phyloP scores from a whole-genome alignment of 78 protist species.

The Capsaspora owczarzaki region DNA sequence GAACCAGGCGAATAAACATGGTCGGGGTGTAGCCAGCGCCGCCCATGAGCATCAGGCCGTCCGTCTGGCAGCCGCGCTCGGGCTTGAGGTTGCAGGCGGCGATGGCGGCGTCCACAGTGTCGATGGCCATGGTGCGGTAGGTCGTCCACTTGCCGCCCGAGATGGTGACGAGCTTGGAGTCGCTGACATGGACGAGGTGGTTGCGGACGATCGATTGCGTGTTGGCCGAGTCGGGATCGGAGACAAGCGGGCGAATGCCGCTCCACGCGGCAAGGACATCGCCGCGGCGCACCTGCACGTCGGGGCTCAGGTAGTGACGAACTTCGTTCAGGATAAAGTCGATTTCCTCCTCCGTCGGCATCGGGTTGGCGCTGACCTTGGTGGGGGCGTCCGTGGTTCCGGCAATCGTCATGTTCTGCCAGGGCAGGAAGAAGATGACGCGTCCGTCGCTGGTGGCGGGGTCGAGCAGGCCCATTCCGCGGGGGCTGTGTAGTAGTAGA shows the following conservation, averaged over 20 bases:
- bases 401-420: slow-evolving; percentile 65
- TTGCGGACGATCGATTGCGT: slow-evolving; percentile 55
- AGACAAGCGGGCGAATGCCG: slow-evolving; percentile 76
- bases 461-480: slow-evolving; percentile 56
- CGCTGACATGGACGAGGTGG: slow-evolving; percentile 50
- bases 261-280: slow-evolving; percentile 62
- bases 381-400: slow-evolving; percentile 82
- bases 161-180: slow-evolving; percentile 64
- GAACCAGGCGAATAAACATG: slow-evolving; percentile 8
- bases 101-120: slow-evolving; percentile 54
- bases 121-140: slow-evolving; percentile 86
- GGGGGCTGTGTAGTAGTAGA: background rate
- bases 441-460: slow-evolving; percentile 84
- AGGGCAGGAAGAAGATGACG: slow-evolving; percentile 83
- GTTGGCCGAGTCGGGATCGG: slow-evolving; percentile 12
- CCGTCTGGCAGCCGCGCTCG: background rate
- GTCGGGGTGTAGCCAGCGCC: background rate
- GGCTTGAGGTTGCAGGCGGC: background rate
- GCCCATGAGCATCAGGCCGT: background rate
- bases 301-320: background rate
- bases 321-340: slow-evolving; percentile 9
- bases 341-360: slow-evolving; percentile 48
- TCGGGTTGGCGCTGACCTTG: slow-evolving; percentile 39
- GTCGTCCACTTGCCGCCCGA: slow-evolving; percentile 97
- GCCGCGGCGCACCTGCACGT: slow-evolving; percentile 18